These are phyloP conservation scores for Acanthochlamys bracteata DNA, from an alignment of 106 monocot genomes.

Conservation along the genomic window DNA sequence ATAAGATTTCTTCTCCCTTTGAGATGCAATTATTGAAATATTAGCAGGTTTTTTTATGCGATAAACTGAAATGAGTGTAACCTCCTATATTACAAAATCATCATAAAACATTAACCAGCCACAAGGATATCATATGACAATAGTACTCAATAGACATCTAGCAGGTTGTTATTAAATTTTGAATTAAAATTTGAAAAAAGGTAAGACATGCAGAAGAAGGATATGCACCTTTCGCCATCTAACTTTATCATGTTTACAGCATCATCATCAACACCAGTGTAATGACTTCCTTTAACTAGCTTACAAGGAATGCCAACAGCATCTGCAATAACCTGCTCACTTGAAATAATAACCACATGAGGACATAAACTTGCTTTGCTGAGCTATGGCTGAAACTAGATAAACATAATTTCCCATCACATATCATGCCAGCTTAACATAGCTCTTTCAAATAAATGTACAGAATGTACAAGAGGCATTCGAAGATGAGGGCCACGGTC, in stretches of 20 bases:
- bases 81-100: background rate
- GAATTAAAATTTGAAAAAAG: background rate
- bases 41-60: background rate
- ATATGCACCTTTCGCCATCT: slow-evolving; percentile 43
- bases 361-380: background rate
- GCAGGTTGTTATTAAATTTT: too few species aligned
- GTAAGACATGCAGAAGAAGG: background rate
- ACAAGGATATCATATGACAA: background rate
- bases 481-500: too few species aligned
- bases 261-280: slow-evolving; percentile 91
- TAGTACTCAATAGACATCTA: too few species aligned
- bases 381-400: too few species aligned
- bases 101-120: background rate
- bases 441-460: too few species aligned
- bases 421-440: too few species aligned
- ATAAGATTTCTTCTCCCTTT: background rate
- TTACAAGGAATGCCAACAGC: slow-evolving; percentile 88
- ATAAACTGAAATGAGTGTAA: background rate
- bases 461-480: too few species aligned
- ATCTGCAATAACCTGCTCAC: slow-evolving; percentile 79
- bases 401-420: too few species aligned
- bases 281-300: slow-evolving; percentile 93
- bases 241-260: slow-evolving; percentile 91
- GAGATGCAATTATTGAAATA: background rate
- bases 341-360: background rate